Evolutionary conservation across 176 grass and related monocot genomes (phyloP), one percentile per base, ranked within the genome.

Genomic region (Musa itinerans): DNA sequence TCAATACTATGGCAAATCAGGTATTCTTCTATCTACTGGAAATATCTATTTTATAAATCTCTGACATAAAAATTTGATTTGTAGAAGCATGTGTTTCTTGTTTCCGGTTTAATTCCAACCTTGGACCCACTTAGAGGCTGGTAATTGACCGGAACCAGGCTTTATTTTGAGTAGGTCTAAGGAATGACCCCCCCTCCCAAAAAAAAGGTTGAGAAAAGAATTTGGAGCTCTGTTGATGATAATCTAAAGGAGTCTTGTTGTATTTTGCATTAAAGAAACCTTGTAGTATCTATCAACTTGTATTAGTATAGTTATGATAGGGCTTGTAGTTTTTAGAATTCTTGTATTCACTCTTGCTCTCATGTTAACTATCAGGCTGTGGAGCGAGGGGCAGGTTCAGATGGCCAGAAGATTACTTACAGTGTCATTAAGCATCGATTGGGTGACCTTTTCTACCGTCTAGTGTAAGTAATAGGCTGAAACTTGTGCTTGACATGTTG

Each of bases 1-100:
- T 96, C 80, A 91, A 96, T 74, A 80, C 65, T 78, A 62, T 96
- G 74, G 92, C 92, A 81, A 96, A 87, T 71, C 89, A 89, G 84
- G 92, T 96, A 89, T 51, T 74, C 52, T 27, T 13, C 72, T 74
- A 74, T 15, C 53, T 29, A 16, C n/a, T 55, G 21, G 6, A 13
- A 11, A 13, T 57, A 13, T 57, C 12, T 57, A 13, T 57, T 57
- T 26, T 6, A 24, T 27, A 2, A 19, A 22, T 74, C 26, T 27
- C 0, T 9, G 3, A 29, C 26, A 56, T 56, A 10, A 11, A 20
- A 10, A 15, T 4, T 11, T 10, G 6, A n/a, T 52, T 4, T 51
- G 17, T 62, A 62, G 48, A 20, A 21, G 29, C 15, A 22, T 21
- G 0, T 51, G 9, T 49, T 21, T 52, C 68, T 50, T 2, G 16